Percentiles rank a stretch among this genome's conserved stretches.
Evolutionary conservation across 306 rosid genomes (phyloP).

Genomic region (Argentina anserina): DNA sequence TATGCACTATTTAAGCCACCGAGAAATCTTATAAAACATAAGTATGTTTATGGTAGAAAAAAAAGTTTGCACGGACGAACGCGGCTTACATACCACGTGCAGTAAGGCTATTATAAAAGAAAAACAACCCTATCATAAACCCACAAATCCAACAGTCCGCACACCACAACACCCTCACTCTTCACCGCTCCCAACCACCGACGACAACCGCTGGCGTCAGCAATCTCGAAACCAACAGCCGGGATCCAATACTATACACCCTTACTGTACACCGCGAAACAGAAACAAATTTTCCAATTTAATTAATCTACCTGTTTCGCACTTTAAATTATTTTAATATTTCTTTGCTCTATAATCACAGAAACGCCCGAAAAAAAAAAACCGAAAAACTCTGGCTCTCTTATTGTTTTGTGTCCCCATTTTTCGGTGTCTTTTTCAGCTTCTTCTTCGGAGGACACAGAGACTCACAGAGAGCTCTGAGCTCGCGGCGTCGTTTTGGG

Average conservation of each 20-base stretch:
- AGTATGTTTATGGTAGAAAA: no score
- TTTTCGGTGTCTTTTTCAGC: conserved; percentile 37
- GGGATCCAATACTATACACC: background rate
- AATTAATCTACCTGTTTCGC: background rate
- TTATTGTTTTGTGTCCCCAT: background rate
- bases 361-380: background rate
- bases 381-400: background rate
- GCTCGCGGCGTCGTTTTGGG: conserved; percentile 30
- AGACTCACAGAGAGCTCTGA: conserved; percentile 6
- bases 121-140: no score
- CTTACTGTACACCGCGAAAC: background rate
- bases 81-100: no score
- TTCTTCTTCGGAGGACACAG: conserved; percentile 35
- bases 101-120: no score
- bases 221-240: background rate
- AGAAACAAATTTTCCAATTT: background rate
- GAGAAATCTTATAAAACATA: no score
- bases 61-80: no score
- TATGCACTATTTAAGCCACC: no score
- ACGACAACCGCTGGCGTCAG: background rate
- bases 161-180: conserved; percentile 6
- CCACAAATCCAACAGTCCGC: background rate
- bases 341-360: background rate
- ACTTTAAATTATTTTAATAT: conserved; percentile 5
- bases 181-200: background rate